Evolutionary conservation across 306 rosid species (phyloP), one percentile per base, ranked within the genome.

Genomic region (Bauhinia variegata): DNA sequence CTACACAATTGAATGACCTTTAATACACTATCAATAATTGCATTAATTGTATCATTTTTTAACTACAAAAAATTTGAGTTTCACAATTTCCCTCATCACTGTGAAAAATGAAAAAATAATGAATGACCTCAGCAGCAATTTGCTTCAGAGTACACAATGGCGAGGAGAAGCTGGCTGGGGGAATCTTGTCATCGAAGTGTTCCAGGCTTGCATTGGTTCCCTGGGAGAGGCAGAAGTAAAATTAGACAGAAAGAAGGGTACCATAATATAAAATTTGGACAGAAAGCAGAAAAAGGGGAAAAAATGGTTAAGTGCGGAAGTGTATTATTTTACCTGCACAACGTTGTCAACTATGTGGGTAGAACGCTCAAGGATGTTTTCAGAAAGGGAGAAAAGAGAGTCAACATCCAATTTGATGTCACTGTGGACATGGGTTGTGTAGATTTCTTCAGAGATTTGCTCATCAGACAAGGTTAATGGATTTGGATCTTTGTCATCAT

Each of bases 301-400:
- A 23, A 23, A 23, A 23, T 23, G 28, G 28, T 23, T 23, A 1
- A 23, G 28, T 23, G 28, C 2, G 28, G 1, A 23, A 2, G 28
- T 23, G 28, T 23, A 23, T 23, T 23, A 2, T n/a, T n/a, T n/a
- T 23, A 58, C 52, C 52, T 18, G 52, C 11, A 33, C 53, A 61
- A 61, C 17, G 23, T 43, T 43, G 19, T 61, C 67, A 42, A 43
- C 53, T 11, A 61, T 41, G 7, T 18, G 53, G 36, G 50, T 41
- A 4, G 67, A 30, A 19, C 50, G 67, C 37, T 42, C 8, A 23
- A 61, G 52, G 67, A 42, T 42, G 67, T 41, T 61, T 10, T 61
- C 37, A 11, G 13, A 12, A 14, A 61, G 37, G 3, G n/a, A 2
- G 36, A 61, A 61, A 41, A 61, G 53, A 2, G 67, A 61, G 4